These are phyloP conservation scores for Anisodus tanguticus DNA, from an alignment of 257 asterid genomes.

Conservation along the genomic window DNA sequence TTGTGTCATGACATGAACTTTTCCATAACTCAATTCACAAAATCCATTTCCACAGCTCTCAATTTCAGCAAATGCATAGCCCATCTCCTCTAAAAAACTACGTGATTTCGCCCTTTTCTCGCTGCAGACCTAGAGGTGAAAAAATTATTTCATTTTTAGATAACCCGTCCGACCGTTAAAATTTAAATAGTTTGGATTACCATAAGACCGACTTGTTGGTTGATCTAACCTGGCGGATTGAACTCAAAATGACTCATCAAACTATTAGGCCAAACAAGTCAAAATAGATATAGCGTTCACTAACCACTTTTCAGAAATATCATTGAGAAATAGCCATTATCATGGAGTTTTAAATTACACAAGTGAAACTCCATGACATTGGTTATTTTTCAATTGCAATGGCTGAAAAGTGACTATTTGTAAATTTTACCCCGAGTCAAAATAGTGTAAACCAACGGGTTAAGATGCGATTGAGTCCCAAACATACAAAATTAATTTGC, in stretches of 20 bases:
- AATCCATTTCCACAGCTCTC: slow-evolving; percentile 54
- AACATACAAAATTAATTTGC: neutral
- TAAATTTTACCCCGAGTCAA: neutral
- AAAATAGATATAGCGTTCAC: neutral
- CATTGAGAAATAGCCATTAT: neutral
- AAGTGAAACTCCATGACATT: neutral
- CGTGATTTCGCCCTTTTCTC: slow-evolving; percentile 25
- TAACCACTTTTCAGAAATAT: neutral
- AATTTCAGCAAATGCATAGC: slow-evolving; percentile 57
- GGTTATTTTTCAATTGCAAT: neutral
- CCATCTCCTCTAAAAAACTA: slow-evolving; percentile 50
- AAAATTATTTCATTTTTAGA: neutral
- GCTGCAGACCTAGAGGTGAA: slow-evolving; percentile 43
- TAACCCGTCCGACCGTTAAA: fast-evolving
- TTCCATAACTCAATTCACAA: slow-evolving; percentile 51
- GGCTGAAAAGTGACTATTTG: neutral
- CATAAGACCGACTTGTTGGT: neutral
- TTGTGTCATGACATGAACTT: slow-evolving; percentile 48
- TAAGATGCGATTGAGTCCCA: neutral
- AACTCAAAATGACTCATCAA: neutral
- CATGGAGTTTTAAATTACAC: neutral
- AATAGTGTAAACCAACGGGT: neutral
- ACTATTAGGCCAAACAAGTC: neutral
- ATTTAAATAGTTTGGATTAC: neutral
- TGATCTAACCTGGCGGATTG: neutral